phyloP scores from a whole-genome alignment of 805 yeast genomes.

The Myxozyma neglecta region DNA sequence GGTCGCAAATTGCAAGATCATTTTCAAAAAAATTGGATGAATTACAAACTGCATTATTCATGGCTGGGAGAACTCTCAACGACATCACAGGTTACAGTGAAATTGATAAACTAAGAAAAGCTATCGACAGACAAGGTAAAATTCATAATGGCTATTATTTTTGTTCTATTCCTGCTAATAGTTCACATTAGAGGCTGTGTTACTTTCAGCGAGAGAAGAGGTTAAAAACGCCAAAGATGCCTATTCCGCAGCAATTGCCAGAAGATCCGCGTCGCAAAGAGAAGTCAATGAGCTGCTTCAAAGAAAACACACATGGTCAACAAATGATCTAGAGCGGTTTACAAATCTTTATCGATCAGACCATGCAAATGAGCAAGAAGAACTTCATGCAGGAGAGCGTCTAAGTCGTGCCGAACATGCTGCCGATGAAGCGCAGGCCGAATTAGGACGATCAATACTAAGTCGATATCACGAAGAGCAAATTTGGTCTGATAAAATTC shows the following conservation, averaged over 20 bases:
- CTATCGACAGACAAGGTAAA: constrained; percentile 49
- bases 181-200: constrained; percentile 49
- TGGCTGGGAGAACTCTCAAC: constrained; percentile 60
- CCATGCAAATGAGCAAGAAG: constrained; percentile 67
- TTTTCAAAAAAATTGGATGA: constrained; percentile 38
- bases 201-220: constrained; percentile 50
- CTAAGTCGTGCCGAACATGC: constrained; percentile 57
- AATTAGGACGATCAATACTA: constrained; percentile 71
- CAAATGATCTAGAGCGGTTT: constrained; percentile 77
- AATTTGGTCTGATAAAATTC: constrained; percentile 94
- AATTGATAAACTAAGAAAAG: constrained; percentile 66
- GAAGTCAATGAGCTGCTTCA: constrained; percentile 86
- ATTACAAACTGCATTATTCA: constrained; percentile 40
- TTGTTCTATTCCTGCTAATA: not conserved
- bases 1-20: constrained; percentile 35
- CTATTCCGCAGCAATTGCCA: constrained; percentile 62
- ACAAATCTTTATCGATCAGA: constrained; percentile 79
- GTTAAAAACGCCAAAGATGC: constrained; percentile 52
- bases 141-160: not conserved
- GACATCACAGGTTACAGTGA: constrained; percentile 89
- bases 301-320: constrained; percentile 78
- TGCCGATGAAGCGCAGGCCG: constrained; percentile 69
- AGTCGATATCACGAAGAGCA: constrained; percentile 95
- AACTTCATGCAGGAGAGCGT: constrained; percentile 46
- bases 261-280: constrained; percentile 69